Percentiles rank a stretch among this genome's conserved stretches.
Conservation (phyloP, 148 eudicot species). For the Camellia granthamiana region DNA sequence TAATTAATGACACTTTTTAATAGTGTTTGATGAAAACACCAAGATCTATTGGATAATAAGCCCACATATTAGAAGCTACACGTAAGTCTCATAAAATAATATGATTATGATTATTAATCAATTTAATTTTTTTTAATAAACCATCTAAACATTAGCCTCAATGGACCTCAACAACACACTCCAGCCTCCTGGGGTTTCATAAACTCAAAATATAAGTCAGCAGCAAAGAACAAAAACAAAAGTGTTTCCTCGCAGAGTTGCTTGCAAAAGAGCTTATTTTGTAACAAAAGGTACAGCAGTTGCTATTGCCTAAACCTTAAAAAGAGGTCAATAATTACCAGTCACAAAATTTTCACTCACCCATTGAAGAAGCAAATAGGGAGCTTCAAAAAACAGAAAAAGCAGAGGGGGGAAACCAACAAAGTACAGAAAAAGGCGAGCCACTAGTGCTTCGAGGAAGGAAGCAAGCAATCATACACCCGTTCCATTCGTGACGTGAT, state of each 20-base stretch:
- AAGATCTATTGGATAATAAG: too few relatives aligned
- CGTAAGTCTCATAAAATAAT: too few relatives aligned
- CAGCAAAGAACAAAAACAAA: background rate
- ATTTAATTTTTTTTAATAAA: too few relatives aligned
- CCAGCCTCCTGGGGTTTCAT: too few relatives aligned
- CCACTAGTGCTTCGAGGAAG: constrained; percentile 40
- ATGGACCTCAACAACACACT: too few relatives aligned
- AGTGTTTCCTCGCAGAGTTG: background rate
- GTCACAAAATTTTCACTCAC: background rate
- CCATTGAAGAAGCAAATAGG: background rate
- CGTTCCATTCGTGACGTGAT: constrained; percentile 83
- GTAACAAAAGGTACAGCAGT: background rate
- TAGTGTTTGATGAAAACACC: too few relatives aligned
- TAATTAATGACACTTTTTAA: too few relatives aligned
- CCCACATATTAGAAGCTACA: too few relatives aligned
- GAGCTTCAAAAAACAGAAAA: background rate
- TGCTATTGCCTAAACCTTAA: background rate
- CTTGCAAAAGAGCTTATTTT: background rate
- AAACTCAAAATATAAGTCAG: background rate
- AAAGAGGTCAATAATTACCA: background rate
- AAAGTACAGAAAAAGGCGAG: background rate
- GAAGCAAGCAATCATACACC: constrained; percentile 91
- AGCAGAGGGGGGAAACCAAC: too few relatives aligned
- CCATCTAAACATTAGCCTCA: too few relatives aligned
- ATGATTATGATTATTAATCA: too few relatives aligned